phyloP scores from a whole-genome alignment of 352 stramenopile species.

The Phytopythium cucurbitacearum region DNA sequence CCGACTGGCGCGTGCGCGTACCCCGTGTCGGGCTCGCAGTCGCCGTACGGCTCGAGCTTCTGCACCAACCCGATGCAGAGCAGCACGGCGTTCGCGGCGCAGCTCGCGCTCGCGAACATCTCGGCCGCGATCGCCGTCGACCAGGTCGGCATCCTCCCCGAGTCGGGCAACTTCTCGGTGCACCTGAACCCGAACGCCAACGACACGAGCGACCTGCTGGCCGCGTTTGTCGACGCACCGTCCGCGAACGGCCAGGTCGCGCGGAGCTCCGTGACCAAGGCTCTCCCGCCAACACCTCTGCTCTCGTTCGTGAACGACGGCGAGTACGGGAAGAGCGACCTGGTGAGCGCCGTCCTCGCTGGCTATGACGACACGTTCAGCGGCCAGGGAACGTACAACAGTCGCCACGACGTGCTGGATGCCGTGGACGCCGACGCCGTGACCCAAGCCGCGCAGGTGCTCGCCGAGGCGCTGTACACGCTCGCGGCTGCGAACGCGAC shows the following conservation, averaged over 20 bases:
- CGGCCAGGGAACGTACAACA: slow-evolving; percentile 48
- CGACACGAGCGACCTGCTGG: slow-evolving; percentile 32
- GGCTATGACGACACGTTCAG: slow-evolving; percentile 63
- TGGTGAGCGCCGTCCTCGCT: slow-evolving; percentile 62
- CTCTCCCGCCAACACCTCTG: slow-evolving; percentile 62
- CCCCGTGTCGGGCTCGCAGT: slow-evolving; percentile 39
- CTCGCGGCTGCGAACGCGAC: slow-evolving; percentile 53
- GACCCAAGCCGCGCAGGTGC: slow-evolving; percentile 55
- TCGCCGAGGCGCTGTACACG: slow-evolving; percentile 67
- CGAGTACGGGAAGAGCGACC: slow-evolving; percentile 55
- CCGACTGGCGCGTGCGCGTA: slow-evolving; percentile 37
- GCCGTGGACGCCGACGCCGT: slow-evolving; percentile 48
- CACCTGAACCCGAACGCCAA: slow-evolving; percentile 67
- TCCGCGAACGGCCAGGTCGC: slow-evolving; percentile 34
- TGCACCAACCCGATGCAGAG: slow-evolving; percentile 70
- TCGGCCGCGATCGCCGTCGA: slow-evolving; percentile 74
- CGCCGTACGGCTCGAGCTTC: slow-evolving; percentile 52
- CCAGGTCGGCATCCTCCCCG: slow-evolving; percentile 57
- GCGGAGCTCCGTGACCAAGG: slow-evolving; percentile 23
- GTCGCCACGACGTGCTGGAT: slow-evolving; percentile 55
- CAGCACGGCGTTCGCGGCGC: slow-evolving; percentile 50
- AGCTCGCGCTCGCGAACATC: slow-evolving; percentile 50
- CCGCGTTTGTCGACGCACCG: slow-evolving; percentile 41
- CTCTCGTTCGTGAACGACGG: slow-evolving; percentile 70
- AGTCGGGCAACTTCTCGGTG: slow-evolving; percentile 55